phyloP scores from a whole-genome alignment of 192 early-diverging fungal genomes.

The Thoreauomyces humboldtii region DNA sequence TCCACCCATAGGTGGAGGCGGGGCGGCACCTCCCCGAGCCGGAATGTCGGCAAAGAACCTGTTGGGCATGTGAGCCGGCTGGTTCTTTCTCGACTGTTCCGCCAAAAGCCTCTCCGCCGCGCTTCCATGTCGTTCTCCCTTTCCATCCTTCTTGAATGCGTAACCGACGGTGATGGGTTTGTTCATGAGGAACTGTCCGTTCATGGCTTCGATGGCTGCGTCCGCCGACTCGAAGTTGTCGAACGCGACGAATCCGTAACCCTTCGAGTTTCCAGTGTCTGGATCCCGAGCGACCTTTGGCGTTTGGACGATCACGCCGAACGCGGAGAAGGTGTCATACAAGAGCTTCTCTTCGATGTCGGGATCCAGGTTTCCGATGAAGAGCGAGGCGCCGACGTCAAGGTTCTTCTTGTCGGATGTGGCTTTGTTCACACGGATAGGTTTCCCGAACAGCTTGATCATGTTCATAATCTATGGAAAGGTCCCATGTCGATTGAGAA shows the following conservation, averaged over 20 bases:
- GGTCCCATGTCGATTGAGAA: background rate
- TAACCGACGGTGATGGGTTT: slow-evolving; percentile 88
- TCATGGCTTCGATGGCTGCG: slow-evolving; percentile 97
- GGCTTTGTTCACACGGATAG: slow-evolving; percentile 93
- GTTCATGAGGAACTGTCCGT: slow-evolving; percentile 93
- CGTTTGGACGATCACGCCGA: slow-evolving; percentile 85
- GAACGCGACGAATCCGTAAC: slow-evolving; percentile 90
- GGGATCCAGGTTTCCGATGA: slow-evolving; percentile 94
- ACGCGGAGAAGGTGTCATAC: slow-evolving; percentile 92
- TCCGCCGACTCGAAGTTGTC: slow-evolving; percentile 95
- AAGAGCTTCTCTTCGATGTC: slow-evolving; percentile 87
- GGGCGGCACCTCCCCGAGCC: slow-evolving; percentile 10
- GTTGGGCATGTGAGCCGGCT: slow-evolving; percentile 58
- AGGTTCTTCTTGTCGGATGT: slow-evolving; percentile 77
- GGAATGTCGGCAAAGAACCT: slow-evolving; percentile 68
- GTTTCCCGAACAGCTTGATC: slow-evolving; percentile 92
- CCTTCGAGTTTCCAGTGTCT: slow-evolving; percentile 81
- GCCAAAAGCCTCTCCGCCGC: slow-evolving; percentile 94
- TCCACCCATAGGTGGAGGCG: slow-evolving; percentile 15
- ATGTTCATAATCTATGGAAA: slow-evolving; percentile 97
- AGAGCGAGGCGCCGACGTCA: slow-evolving; percentile 94
- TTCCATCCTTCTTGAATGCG: slow-evolving; percentile 98
- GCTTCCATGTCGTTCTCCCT: slow-evolving; percentile 94
- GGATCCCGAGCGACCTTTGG: slow-evolving; percentile 85
- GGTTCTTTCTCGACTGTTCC: slow-evolving; percentile 80